Evolutionary conservation across 768 basidiomycete species (phyloP), one percentile per base, ranked within the genome.

Genomic region (Thelephora aurantiotincta): DNA sequence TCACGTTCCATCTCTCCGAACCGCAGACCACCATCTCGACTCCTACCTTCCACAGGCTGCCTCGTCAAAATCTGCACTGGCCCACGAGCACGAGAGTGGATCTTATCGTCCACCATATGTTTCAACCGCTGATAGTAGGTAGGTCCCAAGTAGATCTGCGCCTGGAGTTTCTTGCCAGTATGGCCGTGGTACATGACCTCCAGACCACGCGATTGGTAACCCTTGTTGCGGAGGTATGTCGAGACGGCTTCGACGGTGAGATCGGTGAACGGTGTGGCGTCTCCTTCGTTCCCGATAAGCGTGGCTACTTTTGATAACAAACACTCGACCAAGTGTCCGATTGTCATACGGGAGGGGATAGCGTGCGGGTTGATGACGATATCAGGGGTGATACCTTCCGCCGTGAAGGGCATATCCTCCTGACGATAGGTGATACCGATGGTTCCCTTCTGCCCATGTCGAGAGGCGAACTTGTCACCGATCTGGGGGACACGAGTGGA

Each of bases 1-100:
- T 97, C 94, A 63, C 91, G 88, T 62, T 99, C 96, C 96, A 99
- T 99, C 75, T 99, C 96, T 73, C 96, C 96, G 72, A 99, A 99
- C 58, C 96, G 91, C 53, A 99, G 68, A 64, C 96, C 96, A 71
- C 96, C 96, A 60, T 98, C 96, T 68, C 96, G 78, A 76, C 87
- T 91, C 65, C 96, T 77, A 75, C 96, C 96, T 62, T 99, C 96
- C 13, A 99, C 96, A 11, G 96, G 96, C 60, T 99, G 96, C 44
- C 96, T 70, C 30, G 94, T 99, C 57, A 99, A 65, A 57, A 98
- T 99, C 63, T 99, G 96, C 7, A 99, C 89, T 4, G 96, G 96
- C 12, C 96, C 96, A 63, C 96, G 68, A 16, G 96, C 96, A 48
- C 96, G 80, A 23, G 96, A 94, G 66, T 99, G 96, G 47, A 98